These are phyloP conservation scores for Pseudomicrostroma phylloplanum DNA, from an alignment of 1,284 basidiomycete genomes.

Conservation along the genomic window DNA sequence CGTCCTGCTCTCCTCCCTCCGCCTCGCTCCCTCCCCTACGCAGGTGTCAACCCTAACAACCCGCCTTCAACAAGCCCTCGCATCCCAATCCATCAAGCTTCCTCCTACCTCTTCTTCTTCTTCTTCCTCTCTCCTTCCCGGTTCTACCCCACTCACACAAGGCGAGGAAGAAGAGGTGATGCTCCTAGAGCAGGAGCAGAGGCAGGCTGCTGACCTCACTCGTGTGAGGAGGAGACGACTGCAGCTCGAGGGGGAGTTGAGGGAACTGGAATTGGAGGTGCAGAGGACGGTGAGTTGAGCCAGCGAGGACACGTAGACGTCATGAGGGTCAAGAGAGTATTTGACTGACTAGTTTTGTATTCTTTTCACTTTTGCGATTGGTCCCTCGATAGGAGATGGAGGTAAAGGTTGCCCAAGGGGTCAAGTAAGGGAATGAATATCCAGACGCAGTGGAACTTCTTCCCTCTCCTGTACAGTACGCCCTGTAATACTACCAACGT, in stretches of 20 bases:
- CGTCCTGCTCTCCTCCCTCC: neutral
- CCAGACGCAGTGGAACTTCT: too few relatives aligned
- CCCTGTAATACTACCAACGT: too few relatives aligned
- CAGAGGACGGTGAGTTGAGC: constrained; percentile 1
- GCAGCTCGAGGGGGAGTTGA: constrained; percentile 3
- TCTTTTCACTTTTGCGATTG: too few relatives aligned
- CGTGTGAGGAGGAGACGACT: neutral
- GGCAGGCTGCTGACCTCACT: neutral
- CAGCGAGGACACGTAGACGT: too few relatives aligned
- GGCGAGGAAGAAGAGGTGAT: neutral
- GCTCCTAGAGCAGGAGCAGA: neutral
- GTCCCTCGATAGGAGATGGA: too few relatives aligned
- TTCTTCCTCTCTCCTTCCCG: neutral
- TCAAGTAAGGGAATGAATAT: too few relatives aligned
- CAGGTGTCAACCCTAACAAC: constrained; percentile 1
- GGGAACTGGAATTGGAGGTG: neutral
- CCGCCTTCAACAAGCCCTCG: constrained; percentile 2
- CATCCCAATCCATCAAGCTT: neutral
- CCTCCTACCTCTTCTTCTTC: neutral
- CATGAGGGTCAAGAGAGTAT: too few relatives aligned
- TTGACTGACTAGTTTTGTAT: too few relatives aligned
- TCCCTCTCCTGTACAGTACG: too few relatives aligned
- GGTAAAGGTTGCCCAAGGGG: too few relatives aligned
- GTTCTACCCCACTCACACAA: neutral
- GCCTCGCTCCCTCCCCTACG: neutral